Base-by-base conservation (phyloP, 2,329 filamentous ascomycete species). In the Alternaria hordeiaustralica region DNA sequence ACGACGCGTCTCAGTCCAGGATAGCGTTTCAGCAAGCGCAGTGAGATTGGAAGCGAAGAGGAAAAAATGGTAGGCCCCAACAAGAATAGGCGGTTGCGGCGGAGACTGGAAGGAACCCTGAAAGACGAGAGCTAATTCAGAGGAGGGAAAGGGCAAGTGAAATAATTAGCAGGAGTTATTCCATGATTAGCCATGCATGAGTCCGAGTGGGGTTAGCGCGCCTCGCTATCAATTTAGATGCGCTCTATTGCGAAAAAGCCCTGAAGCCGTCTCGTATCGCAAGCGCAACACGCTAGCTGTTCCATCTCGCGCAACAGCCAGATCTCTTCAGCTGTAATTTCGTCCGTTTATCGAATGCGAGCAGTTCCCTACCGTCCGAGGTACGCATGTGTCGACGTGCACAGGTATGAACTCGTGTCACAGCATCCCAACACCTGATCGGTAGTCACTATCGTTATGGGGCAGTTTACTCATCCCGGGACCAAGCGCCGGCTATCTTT, bases 151-250 rank as follows among this genome's bases (percentile, higher is more conserved):
- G 60, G 53, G 36, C 41, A 58, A 55, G 61, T 56, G 45, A 65
- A 61, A 71, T 71, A 68, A 74, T 76, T 74, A 75, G 72, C 68
- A 75, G 55, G 72, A 65, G 61, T 72, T 67, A 67, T 67, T 69
- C 67, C 72, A 71, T 68, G 70, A 71, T 72, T 71, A 71, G 70
- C 71, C 23, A 67, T 61, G 56, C 60, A 62, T 62, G 60, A 63
- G 65, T 58, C 71, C 71, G 58, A 57, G 64, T 68, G 50, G 21
- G 59, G 74, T 66, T 77, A 77, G 74, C 69, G 63, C 51, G 56
- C 25, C 50, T 64, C 41, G 58, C 71, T 61, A 66, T 33, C 49
- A 51, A 36, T 68, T 60, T 70, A 73, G 63, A 73, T 61, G 71
- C 67, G 63, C 69, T 70, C 70, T 68, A 74, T 75, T 71, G 71